A percentile compares a stretch with the other conserved stretches of the same genome.
Conservation (phyloP, 2,329 filamentous ascomycete species). For the Ceratocystis papillata region DNA sequence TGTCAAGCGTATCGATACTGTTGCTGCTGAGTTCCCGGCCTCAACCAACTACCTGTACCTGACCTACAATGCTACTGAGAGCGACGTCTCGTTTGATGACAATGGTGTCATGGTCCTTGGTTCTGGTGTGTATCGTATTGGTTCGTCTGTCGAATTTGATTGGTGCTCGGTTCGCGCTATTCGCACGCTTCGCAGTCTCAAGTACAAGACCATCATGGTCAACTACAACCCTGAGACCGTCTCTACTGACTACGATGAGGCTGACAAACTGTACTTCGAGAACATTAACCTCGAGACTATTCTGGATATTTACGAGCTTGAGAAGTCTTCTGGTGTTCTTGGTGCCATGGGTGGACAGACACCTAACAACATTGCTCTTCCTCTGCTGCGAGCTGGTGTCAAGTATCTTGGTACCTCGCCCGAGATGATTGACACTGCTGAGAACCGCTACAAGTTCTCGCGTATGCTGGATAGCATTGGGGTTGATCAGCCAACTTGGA, state of each 20-base stretch:
- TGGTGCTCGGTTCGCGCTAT: conserved; percentile 97
- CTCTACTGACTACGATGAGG: conserved; percentile 84
- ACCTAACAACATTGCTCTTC: conserved; percentile 92
- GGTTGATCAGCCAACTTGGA: conserved; percentile 96
- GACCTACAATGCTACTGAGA: conserved; percentile 84
- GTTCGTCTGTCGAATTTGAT: conserved; percentile 96
- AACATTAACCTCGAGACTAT: conserved; percentile 86
- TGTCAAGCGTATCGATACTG: conserved; percentile 97
- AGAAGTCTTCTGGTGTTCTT: conserved; percentile 71
- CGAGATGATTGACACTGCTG: conserved; percentile 96
- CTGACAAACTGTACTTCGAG: conserved; percentile 90
- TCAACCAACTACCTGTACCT: conserved; percentile 93
- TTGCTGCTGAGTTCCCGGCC: conserved; percentile 90
- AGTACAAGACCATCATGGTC: conserved; percentile 92
- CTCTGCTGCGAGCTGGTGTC: conserved; percentile 76
- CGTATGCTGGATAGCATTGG: conserved; percentile 91
- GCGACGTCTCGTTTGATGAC: conserved; percentile 75
- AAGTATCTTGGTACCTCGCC: conserved; percentile 92
- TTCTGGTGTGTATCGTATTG: conserved; percentile 92
- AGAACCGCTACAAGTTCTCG: conserved; percentile 98
- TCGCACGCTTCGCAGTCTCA: conserved; percentile 71
- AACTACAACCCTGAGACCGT: conserved; percentile 91
- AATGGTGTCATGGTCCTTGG: conserved; percentile 93
- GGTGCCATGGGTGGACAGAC: conserved; percentile 96
- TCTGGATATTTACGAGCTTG: conserved; percentile 84